A percentile compares a stretch with the other conserved stretches of the same genome.
These are phyloP conservation scores for Cryptosporidium felis DNA, from an alignment of 169 alveolate genomes.

Conservation along the genomic window DNA sequence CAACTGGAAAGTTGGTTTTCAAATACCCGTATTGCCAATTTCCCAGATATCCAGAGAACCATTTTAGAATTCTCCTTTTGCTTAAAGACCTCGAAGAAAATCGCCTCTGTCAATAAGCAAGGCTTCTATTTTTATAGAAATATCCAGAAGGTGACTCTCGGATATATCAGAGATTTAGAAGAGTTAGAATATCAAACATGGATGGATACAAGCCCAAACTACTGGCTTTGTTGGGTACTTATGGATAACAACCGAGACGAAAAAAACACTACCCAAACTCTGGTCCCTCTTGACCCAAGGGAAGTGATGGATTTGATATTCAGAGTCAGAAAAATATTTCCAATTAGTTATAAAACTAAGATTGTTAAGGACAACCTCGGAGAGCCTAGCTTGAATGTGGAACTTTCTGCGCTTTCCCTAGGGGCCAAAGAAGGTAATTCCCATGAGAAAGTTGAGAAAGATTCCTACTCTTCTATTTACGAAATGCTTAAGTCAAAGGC, in stretches of 20 bases:
- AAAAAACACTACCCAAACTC: neutral
- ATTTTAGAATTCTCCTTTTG: slow-evolving; percentile 37
- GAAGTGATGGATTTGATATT: slow-evolving; percentile 21
- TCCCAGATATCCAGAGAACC: slow-evolving; percentile 25
- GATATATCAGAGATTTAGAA: neutral
- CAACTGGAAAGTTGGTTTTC: slow-evolving; percentile 10
- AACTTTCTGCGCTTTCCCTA: slow-evolving; percentile 48
- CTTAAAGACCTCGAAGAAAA: neutral
- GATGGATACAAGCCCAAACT: slow-evolving; percentile 33
- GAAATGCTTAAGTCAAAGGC: slow-evolving; percentile 18
- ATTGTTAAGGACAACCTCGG: neutral
- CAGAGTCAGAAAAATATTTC: slow-evolving; percentile 10
- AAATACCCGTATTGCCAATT: neutral
- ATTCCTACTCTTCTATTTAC: slow-evolving; percentile 5
- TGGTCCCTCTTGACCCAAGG: slow-evolving; percentile 50
- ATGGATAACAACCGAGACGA: neutral
- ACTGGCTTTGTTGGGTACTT: slow-evolving; percentile 40
- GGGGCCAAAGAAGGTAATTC: neutral
- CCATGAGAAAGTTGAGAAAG: neutral
- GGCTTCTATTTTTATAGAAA: neutral
- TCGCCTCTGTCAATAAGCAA: neutral
- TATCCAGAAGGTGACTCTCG: neutral
- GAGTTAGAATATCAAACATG: slow-evolving; percentile 21
- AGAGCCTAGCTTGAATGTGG: neutral
- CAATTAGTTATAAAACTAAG: slow-evolving; percentile 16